Conservation (phyloP, 805 yeast species). For the Torulaspora franciscae region DNA sequence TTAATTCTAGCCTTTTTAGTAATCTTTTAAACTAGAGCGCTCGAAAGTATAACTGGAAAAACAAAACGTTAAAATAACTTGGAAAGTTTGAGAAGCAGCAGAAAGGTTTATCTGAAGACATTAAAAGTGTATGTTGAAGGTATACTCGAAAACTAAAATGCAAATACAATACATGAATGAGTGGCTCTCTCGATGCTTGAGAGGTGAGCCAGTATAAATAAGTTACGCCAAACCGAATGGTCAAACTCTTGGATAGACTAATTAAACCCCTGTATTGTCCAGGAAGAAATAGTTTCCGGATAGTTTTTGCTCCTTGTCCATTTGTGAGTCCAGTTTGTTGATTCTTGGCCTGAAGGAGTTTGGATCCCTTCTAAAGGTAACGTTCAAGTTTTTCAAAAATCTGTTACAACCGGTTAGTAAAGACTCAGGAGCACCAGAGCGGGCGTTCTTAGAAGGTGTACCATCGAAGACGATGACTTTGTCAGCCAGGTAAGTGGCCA, state of each 20-base stretch:
- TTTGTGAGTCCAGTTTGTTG: constrained; percentile 94
- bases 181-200: not conserved
- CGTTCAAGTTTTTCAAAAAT: constrained; percentile 94
- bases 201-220: constrained; percentile 4
- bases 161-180: constrained; percentile 10
- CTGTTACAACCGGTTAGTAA: constrained; percentile 95
- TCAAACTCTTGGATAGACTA: not conserved
- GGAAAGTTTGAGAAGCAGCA: too few species aligned
- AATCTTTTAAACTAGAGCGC: not conserved
- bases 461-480: constrained; percentile 98
- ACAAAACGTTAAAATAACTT: not conserved
- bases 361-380: constrained; percentile 99
- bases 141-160: constrained; percentile 5
- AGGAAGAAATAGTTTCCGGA: constrained; percentile 94
- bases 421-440: constrained; percentile 86
- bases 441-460: constrained; percentile 76
- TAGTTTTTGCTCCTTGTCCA: constrained; percentile 96
- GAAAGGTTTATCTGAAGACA: not conserved
- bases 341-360: constrained; percentile 97
- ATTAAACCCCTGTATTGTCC: constrained; percentile 54
- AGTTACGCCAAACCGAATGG: constrained; percentile 7
- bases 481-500: constrained; percentile 99
- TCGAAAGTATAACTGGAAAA: not conserved
- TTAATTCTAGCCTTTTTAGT: too few species aligned
- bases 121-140: not conserved